phyloP scores from a whole-genome alignment of 2,329 filamentous ascomycete genomes.

The Drechslerella stenobrocha region DNA sequence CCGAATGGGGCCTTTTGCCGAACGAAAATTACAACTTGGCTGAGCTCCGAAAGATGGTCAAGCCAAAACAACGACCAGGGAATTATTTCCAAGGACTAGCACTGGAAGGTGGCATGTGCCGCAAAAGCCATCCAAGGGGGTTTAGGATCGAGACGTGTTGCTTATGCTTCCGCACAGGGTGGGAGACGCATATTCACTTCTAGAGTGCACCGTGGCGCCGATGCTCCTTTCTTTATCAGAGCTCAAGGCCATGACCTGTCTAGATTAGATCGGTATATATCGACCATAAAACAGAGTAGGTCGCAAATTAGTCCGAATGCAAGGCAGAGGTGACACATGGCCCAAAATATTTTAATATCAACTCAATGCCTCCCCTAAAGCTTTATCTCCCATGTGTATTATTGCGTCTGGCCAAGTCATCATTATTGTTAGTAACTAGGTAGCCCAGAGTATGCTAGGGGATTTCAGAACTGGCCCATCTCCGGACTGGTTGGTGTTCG shows the following conservation, averaged over 20 bases:
- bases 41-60: slow-evolving; percentile 5
- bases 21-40: slow-evolving; percentile 18
- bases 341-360: no score
- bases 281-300: no score
- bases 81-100: slow-evolving; percentile 22
- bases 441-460: no score
- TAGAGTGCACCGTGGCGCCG: neutral
- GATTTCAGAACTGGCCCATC: no score
- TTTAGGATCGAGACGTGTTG: slow-evolving; percentile 30
- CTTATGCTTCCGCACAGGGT: slow-evolving; percentile 21
- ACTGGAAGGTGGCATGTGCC: slow-evolving; percentile 40
- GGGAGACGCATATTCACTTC: slow-evolving; percentile 37
- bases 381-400: no score
- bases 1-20: slow-evolving; percentile 7
- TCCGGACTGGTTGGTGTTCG: no score
- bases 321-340: no score
- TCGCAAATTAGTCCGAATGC: no score
- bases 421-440: no score
- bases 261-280: no score
- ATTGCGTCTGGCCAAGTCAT: no score
- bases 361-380: no score
- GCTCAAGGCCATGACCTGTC: neutral
- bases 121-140: slow-evolving; percentile 30
- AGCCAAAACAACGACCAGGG: slow-evolving; percentile 16
- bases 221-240: neutral